Evolutionary conservation across 345 rosid genomes (phyloP), one percentile per base, ranked within the genome.

Genomic region (Gossypium longicalyx): DNA sequence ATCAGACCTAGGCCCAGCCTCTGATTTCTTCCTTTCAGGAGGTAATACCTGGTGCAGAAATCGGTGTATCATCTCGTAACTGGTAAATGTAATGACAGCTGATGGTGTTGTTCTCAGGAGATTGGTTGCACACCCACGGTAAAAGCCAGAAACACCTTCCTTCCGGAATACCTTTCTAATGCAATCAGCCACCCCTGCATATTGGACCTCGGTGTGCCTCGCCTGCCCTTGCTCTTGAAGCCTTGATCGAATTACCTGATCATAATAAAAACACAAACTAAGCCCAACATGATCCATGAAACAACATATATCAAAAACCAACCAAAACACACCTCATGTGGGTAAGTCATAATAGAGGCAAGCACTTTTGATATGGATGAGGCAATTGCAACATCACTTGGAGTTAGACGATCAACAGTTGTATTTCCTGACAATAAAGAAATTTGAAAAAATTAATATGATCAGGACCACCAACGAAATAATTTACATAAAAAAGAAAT

Each of bases 211-310:
- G 2, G 83, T 65, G 48, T 83, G 86, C 79, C 91, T 81, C 59
- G 74, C 80, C 53, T 82, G 92, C 19, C 99, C 97, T 83, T 95
- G 99, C 83, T 95, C 99, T 86, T 95, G 99, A 75, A 95, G 94
- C 81, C 93, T 89, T 17, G 99, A 89, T 4, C 99, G 90, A 19
- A 95, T 77, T 11, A 95, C 98, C 93, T 91, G 85, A 59, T 57
- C 64, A 81, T 57, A 67, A 81, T 4, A 65, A 53, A 41, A 51
- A 70, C 70, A 41, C 27, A 22, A 51, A 41, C 45, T n/a, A 75
- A 45, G 47, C 53, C 17, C 41, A 10, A 23, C 19, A 3, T 45
- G 17, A 27, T 69, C 13, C 9, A 4, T 11, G 16, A 17, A 65
- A 67, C 25, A 5, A 11, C 17, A 48, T 25, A 53, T 15, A 34